A percentile compares a stretch with the other conserved stretches of the same genome.
phyloP scores from a whole-genome alignment of 1,139 yeast species.

The Hansenula lynferdii region DNA sequence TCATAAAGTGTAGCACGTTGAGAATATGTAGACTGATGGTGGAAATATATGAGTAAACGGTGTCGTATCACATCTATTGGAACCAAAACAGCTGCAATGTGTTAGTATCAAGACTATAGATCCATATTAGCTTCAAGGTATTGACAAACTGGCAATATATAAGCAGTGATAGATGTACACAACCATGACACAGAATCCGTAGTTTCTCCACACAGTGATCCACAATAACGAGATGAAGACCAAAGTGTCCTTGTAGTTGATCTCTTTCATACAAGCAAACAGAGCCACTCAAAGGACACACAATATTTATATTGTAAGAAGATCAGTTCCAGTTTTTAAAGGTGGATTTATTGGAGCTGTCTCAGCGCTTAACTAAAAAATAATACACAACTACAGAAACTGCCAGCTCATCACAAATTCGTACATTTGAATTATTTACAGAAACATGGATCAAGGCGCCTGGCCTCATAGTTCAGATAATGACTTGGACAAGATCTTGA shows the following conservation, averaged over 20 bases:
- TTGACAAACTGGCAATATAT: background rate
- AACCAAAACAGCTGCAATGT: background rate
- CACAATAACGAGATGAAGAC: background rate
- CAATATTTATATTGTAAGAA: too few relatives aligned
- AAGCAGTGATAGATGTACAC: background rate
- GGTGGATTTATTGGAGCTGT: background rate
- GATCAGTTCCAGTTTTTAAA: too few relatives aligned
- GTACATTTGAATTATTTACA: too few relatives aligned
- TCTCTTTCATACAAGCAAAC: conserved; percentile 3
- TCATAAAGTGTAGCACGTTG: conserved; percentile 22
- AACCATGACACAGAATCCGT: background rate
- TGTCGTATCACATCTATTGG: background rate
- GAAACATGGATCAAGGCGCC: too few relatives aligned
- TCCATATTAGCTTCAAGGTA: background rate
- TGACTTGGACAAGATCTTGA: conserved; percentile 29
- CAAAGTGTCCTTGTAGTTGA: conserved; percentile 1
- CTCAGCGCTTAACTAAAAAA: background rate
- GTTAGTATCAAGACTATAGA: background rate
- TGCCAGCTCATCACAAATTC: background rate
- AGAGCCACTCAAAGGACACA: too few relatives aligned
- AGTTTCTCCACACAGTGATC: background rate
- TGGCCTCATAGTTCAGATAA: conserved; percentile 1
- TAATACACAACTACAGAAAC: too few relatives aligned
- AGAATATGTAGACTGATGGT: conserved; percentile 21
- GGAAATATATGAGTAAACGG: background rate